These are phyloP conservation scores for Suhomyces bokatorum DNA, from an alignment of 1,139 yeast species.

Conservation along the genomic window DNA sequence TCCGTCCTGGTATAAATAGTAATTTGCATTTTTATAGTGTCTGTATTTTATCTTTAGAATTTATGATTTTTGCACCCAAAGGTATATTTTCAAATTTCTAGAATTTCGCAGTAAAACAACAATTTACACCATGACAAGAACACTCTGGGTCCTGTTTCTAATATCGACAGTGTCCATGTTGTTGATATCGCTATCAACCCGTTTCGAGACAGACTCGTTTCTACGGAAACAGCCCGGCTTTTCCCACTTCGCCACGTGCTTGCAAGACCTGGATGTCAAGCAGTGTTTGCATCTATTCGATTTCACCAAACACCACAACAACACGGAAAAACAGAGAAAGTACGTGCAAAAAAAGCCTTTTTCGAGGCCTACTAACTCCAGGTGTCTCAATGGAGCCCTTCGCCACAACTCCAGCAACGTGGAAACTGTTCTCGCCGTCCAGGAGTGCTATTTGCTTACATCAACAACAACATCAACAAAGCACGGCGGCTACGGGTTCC, in stretches of 20 bases:
- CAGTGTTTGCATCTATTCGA: not conserved
- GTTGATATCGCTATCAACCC: not conserved
- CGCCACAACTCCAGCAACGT: not conserved
- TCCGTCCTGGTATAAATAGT: slow-evolving; percentile 2
- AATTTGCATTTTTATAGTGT: slow-evolving; percentile 6
- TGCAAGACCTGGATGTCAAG: not conserved
- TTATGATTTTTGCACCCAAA: slow-evolving; percentile 5
- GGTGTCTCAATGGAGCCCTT: not conserved
- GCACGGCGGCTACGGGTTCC: not conserved
- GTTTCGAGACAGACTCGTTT: not conserved
- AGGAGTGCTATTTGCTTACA: not conserved
- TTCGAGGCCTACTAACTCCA: not conserved
- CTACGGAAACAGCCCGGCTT: not conserved
- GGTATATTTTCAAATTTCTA: not conserved
- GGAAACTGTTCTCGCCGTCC: not conserved
- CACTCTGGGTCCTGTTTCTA: not conserved
- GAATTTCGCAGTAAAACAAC: not conserved
- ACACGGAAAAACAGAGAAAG: not conserved
- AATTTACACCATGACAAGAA: not conserved
- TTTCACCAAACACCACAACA: not conserved
- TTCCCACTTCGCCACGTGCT: not conserved
- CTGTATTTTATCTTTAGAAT: slow-evolving; percentile 3
- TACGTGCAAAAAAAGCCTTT: not conserved
- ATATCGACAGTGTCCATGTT: not conserved
- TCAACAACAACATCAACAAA: not conserved